phyloP scores from a whole-genome alignment of 1,284 basidiomycete genomes.

The Crucibulum parvulum region DNA sequence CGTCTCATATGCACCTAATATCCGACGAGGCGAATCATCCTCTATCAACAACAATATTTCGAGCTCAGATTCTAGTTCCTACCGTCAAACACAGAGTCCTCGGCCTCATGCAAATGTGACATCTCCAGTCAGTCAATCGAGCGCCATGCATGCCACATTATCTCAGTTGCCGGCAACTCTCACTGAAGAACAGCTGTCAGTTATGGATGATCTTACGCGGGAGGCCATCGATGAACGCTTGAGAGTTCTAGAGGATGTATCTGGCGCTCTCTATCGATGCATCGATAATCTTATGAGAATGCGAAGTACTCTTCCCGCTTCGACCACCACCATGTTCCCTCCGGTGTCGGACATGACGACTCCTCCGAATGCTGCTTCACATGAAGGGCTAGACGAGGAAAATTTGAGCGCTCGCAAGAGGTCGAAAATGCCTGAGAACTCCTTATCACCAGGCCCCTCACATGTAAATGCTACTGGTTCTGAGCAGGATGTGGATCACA shows the following conservation, averaged over 20 bases:
- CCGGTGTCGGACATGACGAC: too few relatives aligned
- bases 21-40: background rate
- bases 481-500: too few relatives aligned
- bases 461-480: too few relatives aligned
- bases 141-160: slow-evolving; percentile 22
- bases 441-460: too few relatives aligned
- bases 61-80: background rate
- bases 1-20: background rate
- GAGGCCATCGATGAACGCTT: slow-evolving; percentile 87
- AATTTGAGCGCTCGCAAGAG: too few relatives aligned
- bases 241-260: slow-evolving; percentile 77
- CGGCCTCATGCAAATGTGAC: slow-evolving; percentile 2
- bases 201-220: slow-evolving; percentile 69
- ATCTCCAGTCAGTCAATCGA: slow-evolving; percentile 1
- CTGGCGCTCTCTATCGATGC: slow-evolving; percentile 69
- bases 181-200: slow-evolving; percentile 64
- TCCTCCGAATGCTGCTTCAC: too few relatives aligned
- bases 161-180: slow-evolving; percentile 53
- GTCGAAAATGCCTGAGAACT: too few relatives aligned
- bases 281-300: slow-evolving; percentile 80
- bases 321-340: slow-evolving; percentile 1
- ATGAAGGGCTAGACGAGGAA: too few relatives aligned
- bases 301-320: slow-evolving; percentile 68
- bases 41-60: background rate
- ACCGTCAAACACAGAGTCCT: background rate